Percentiles rank a stretch among this genome's conserved stretches.
phyloP scores from a whole-genome alignment of 2,329 filamentous ascomycete genomes.

The Verticillium isaacii region DNA sequence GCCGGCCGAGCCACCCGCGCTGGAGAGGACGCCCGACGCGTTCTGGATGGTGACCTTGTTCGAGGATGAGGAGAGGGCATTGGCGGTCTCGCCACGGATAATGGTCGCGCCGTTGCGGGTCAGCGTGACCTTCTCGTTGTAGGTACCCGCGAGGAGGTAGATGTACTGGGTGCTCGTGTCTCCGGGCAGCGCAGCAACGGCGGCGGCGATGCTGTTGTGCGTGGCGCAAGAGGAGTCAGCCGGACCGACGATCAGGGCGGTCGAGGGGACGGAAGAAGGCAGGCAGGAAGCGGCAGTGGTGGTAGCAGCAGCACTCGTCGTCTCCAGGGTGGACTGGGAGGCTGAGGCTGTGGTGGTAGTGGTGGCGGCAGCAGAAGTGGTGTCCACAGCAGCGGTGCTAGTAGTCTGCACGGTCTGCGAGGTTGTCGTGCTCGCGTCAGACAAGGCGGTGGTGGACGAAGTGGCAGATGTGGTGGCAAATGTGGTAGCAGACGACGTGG shows the following conservation, averaged over 20 bases:
- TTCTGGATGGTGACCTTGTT: slow-evolving; percentile 40
- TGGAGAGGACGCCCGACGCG: slow-evolving; percentile 8
- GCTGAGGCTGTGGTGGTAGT: neutral
- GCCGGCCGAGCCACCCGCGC: slow-evolving; percentile 8
- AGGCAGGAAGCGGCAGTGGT: slow-evolving; percentile 1
- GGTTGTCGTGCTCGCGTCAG: neutral
- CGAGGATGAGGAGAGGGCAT: slow-evolving; percentile 33
- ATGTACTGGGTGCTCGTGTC: slow-evolving; percentile 40
- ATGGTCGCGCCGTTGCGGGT: slow-evolving; percentile 39
- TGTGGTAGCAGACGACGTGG: neutral
- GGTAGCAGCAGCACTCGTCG: neutral
- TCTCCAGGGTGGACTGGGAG: too few species aligned
- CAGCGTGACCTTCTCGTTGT: slow-evolving; percentile 48
- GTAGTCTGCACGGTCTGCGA: neutral
- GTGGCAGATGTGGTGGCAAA: neutral
- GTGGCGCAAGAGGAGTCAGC: slow-evolving; percentile 16
- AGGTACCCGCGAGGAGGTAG: slow-evolving; percentile 48
- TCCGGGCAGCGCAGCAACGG: slow-evolving; percentile 40
- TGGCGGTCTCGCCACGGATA: slow-evolving; percentile 40
- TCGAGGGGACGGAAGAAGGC: slow-evolving; percentile 8
- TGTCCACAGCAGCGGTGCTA: neutral
- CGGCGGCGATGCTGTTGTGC: slow-evolving; percentile 30
- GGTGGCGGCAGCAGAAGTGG: neutral
- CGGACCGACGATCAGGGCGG: slow-evolving; percentile 10
- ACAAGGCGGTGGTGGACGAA: neutral